Evolutionary conservation across 805 yeast genomes (phyloP).

Genomic region (Saccharomycopsis capsularis): DNA sequence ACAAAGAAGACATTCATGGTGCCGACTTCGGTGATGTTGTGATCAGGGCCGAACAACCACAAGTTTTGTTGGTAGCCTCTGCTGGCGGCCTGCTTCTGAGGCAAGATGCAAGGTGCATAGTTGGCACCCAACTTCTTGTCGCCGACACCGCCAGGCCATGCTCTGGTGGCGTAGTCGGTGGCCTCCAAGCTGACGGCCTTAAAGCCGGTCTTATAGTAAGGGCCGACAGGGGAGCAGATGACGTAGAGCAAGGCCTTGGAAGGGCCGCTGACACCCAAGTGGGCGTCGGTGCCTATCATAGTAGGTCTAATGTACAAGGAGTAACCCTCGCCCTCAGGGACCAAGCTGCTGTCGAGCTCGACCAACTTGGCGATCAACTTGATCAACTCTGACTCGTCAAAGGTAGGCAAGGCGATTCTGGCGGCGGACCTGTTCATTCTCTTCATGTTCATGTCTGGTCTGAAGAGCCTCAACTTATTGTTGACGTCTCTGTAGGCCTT

Average conservation of each 20-base stretch:
- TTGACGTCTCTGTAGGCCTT: slow-evolving; percentile 73
- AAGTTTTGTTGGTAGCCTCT: slow-evolving; percentile 94
- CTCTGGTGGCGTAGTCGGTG: slow-evolving; percentile 92
- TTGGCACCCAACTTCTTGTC: slow-evolving; percentile 95
- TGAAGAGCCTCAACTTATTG: slow-evolving; percentile 71
- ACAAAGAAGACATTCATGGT: slow-evolving; percentile 94
- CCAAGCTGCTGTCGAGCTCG: slow-evolving; percentile 64
- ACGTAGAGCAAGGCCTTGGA: slow-evolving; percentile 75
- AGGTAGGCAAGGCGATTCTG: slow-evolving; percentile 83
- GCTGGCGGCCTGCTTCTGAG: slow-evolving; percentile 82
- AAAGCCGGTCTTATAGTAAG: slow-evolving; percentile 92
- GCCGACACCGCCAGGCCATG: slow-evolving; percentile 99
- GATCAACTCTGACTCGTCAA: slow-evolving; percentile 71
- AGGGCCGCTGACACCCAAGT: slow-evolving; percentile 83
- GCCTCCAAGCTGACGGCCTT: slow-evolving; percentile 93
- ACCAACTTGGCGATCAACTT: slow-evolving; percentile 68
- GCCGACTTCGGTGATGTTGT: slow-evolving; percentile 89
- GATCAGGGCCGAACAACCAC: slow-evolving; percentile 92
- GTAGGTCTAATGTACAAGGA: slow-evolving; percentile 93
- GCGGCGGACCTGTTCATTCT: slow-evolving; percentile 86
- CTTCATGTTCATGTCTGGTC: slow-evolving; percentile 87
- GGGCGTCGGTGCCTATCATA: slow-evolving; percentile 84
- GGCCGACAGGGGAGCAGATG: slow-evolving; percentile 95
- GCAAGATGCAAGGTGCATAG: slow-evolving; percentile 92
- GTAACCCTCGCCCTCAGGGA: slow-evolving; percentile 83